Evolutionary conservation across 345 rosid genomes (phyloP).

Genomic region (Rhodomyrtus tomentosa): DNA sequence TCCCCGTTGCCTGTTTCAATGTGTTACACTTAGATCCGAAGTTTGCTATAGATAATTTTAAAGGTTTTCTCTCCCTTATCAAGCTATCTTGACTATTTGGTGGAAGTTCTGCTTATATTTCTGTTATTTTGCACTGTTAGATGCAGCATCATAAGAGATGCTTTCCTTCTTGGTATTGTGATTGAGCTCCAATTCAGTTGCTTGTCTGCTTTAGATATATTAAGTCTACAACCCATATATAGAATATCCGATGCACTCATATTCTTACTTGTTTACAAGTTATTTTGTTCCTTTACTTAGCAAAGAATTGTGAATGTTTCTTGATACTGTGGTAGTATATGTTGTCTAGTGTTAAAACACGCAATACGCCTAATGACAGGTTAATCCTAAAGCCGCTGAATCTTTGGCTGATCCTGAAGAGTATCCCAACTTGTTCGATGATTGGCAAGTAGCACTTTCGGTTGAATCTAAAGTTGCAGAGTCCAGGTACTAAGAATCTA

Average conservation of each 20-base stretch:
- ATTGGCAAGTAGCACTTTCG: slow-evolving; percentile 95
- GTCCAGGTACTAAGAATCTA: slow-evolving; percentile 41
- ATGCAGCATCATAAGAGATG: background rate
- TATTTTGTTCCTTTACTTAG: background rate
- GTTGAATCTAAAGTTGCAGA: slow-evolving; percentile 69
- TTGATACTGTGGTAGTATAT: background rate
- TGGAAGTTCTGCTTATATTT: background rate
- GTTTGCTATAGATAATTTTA: background rate
- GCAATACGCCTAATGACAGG: slow-evolving; percentile 21
- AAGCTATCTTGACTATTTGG: background rate
- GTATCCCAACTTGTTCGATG: slow-evolving; percentile 94
- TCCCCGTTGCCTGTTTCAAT: background rate
- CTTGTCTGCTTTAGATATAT: background rate
- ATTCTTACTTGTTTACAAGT: background rate
- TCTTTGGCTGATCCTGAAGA: slow-evolving; percentile 98
- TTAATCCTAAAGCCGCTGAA: slow-evolving; percentile 97
- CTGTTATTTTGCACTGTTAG: background rate
- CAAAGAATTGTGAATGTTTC: background rate
- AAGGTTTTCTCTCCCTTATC: background rate
- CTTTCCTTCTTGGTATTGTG: background rate
- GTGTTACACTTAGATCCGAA: background rate
- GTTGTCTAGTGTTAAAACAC: background rate
- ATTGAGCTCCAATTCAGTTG: background rate
- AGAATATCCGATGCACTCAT: background rate
- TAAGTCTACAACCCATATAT: background rate